phyloP scores from a whole-genome alignment of 2,329 filamentous ascomycete species.

The Botrytis elliptica region DNA sequence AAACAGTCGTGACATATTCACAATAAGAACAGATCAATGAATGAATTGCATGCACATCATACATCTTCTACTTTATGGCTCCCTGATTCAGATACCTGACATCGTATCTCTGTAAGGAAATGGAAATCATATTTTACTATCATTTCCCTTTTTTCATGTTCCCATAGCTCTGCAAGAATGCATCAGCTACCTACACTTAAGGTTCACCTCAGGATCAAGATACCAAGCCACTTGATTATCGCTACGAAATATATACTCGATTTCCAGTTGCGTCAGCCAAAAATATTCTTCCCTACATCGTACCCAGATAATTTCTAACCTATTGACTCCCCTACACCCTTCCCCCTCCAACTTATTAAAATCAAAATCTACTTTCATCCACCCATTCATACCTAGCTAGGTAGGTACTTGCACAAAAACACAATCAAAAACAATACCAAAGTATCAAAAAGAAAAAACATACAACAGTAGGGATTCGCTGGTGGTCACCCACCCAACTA shows the following conservation, averaged over 20 bases:
- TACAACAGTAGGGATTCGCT: neutral
- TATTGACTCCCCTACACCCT: rapidly evolving
- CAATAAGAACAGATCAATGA: too few species aligned
- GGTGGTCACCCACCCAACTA: neutral
- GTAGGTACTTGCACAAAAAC: neutral
- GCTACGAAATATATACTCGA: neutral
- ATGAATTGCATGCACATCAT: too few species aligned
- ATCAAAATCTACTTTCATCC: neutral
- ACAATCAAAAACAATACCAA: neutral
- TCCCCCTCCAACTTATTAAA: neutral
- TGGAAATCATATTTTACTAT: too few species aligned
- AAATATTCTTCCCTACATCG: too few species aligned
- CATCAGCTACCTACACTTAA: neutral
- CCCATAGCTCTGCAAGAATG: neutral
- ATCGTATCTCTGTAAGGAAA: too few species aligned
- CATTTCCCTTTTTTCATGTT: too few species aligned
- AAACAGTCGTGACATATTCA: too few species aligned
- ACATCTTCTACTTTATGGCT: too few species aligned
- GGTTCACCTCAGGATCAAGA: too few species aligned
- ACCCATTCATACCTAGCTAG: neutral
- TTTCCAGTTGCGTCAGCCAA: neutral
- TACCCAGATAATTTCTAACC: neutral
- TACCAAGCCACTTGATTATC: too few species aligned
- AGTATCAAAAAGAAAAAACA: neutral
- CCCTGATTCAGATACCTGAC: too few species aligned